A percentile compares a stretch with the other conserved stretches of the same genome.
Evolutionary conservation across 108 stramenopile genomes (phyloP).

Genomic region (Parietichytrium sp.): DNA sequence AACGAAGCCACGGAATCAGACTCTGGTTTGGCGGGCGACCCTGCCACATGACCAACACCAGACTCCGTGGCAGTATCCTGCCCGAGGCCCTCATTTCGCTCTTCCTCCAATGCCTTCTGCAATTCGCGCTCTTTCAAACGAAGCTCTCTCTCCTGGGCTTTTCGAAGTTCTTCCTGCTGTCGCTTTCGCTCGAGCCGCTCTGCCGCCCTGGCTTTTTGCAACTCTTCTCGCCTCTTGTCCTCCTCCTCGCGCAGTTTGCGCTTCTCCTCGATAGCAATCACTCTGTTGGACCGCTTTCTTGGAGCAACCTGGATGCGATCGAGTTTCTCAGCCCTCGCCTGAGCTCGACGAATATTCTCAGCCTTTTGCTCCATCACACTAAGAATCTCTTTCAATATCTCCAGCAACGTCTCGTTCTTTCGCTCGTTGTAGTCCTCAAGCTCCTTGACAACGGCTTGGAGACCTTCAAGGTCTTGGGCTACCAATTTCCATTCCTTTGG

Average conservation of each 20-base stretch:
- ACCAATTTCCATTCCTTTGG: not conserved
- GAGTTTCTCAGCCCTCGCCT: not conserved
- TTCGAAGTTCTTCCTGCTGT: not conserved
- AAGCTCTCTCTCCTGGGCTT: not conserved
- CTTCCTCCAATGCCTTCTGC: not conserved
- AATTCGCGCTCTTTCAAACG: conserved; percentile 9
- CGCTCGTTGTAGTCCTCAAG: not conserved
- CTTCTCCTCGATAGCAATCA: not conserved
- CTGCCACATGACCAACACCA: too few species aligned
- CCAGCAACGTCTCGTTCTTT: not conserved
- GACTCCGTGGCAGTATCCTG: too few species aligned
- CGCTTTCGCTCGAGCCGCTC: too few species aligned
- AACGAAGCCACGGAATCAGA: too few species aligned
- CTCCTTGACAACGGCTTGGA: not conserved
- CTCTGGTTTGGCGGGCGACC: too few species aligned
- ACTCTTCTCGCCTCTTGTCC: not conserved
- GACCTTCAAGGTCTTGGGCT: not conserved
- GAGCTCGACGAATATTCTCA: not conserved
- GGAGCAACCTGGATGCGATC: not conserved
- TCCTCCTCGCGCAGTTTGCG: not conserved
- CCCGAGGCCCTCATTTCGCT: too few species aligned
- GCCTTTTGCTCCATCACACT: conserved; percentile 16
- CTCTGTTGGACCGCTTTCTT: not conserved
- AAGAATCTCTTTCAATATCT: not conserved
- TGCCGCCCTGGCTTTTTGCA: not conserved